A percentile compares a stretch with the other conserved stretches of the same genome.
phyloP scores from a whole-genome alignment of 208 protist species.

The Angomonas deanei region DNA sequence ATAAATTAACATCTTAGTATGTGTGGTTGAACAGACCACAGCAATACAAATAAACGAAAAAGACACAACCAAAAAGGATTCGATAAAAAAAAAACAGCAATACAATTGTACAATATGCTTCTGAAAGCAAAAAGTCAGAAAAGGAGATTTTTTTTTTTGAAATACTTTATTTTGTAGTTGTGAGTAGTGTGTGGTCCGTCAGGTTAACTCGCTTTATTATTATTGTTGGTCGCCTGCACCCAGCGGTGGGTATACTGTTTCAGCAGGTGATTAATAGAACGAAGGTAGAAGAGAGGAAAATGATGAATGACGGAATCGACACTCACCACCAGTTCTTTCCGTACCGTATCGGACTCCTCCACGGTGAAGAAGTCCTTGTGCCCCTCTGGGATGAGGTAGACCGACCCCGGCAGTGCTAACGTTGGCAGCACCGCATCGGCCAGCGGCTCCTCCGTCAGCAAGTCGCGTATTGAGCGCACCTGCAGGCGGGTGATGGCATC shows the following conservation, averaged over 20 bases:
- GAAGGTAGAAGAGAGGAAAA: slow-evolving; percentile 51
- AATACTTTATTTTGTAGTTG: too few species aligned
- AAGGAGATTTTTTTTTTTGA: too few species aligned
- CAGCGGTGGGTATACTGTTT: slow-evolving; percentile 1
- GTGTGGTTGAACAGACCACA: too few species aligned
- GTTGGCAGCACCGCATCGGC: slow-evolving; percentile 21
- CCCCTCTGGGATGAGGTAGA: slow-evolving; percentile 17
- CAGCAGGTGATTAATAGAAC: slow-evolving; percentile 31
- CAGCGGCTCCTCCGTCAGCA: slow-evolving; percentile 8
- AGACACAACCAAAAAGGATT: neutral
- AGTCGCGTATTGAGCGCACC: slow-evolving; percentile 33
- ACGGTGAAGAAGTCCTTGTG: slow-evolving; percentile 17
- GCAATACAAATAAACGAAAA: slow-evolving; percentile 11
- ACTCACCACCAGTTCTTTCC: slow-evolving; percentile 15
- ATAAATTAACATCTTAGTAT: slow-evolving; percentile 7
- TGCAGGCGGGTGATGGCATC: slow-evolving; percentile 62
- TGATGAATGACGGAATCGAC: slow-evolving; percentile 30
- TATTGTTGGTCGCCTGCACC: neutral
- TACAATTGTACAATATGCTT: neutral
- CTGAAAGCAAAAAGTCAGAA: neutral
- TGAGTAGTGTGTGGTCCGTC: too few species aligned
- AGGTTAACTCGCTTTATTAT: too few species aligned
- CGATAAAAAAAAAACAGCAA: slow-evolving; percentile 7
- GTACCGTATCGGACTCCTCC: slow-evolving; percentile 7
- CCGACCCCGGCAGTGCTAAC: slow-evolving; percentile 18